Conservation (phyloP, 2,329 filamentous ascomycete genomes). For the Diaporthe humulicola region DNA sequence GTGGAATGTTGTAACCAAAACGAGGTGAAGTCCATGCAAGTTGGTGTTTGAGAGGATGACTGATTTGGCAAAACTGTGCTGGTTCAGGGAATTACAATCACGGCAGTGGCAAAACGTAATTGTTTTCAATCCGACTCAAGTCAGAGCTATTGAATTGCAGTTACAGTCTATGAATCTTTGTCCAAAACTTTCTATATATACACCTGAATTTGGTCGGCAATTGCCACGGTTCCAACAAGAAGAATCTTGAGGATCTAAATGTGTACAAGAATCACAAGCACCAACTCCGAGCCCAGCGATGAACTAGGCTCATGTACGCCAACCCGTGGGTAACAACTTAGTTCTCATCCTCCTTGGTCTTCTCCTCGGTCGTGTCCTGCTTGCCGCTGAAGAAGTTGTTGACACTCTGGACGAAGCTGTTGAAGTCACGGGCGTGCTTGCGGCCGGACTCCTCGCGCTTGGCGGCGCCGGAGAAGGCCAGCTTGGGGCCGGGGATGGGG, state of each 20-base stretch:
- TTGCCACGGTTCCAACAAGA: slow-evolving; percentile 17
- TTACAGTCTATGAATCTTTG: not conserved
- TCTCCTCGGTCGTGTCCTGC: not conserved
- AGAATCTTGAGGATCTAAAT: not conserved
- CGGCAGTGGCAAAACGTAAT: no score
- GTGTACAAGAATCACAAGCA: slow-evolving; percentile 24
- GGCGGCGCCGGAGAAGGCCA: slow-evolving; percentile 41
- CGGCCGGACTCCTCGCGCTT: slow-evolving; percentile 21
- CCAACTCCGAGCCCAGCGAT: not conserved
- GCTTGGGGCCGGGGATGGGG: slow-evolving; percentile 46
- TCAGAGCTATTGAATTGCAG: slow-evolving; percentile 12
- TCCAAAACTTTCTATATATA: slow-evolving; percentile 23
- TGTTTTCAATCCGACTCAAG: not conserved
- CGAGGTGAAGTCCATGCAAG: no score
- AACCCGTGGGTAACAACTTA: slow-evolving; percentile 1
- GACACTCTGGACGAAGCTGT: slow-evolving; percentile 30
- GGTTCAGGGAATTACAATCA: not conserved
- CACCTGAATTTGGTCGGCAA: slow-evolving; percentile 21
- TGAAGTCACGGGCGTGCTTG: slow-evolving; percentile 21
- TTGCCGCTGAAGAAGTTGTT: slow-evolving; percentile 30
- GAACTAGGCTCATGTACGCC: not conserved
- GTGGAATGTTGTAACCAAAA: no score
- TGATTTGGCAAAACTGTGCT: not conserved
- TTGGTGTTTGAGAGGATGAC: no score
- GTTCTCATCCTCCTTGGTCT: not conserved